Evolutionary conservation across 306 rosid genomes (phyloP).

Genomic region (Lablab purpureus): DNA sequence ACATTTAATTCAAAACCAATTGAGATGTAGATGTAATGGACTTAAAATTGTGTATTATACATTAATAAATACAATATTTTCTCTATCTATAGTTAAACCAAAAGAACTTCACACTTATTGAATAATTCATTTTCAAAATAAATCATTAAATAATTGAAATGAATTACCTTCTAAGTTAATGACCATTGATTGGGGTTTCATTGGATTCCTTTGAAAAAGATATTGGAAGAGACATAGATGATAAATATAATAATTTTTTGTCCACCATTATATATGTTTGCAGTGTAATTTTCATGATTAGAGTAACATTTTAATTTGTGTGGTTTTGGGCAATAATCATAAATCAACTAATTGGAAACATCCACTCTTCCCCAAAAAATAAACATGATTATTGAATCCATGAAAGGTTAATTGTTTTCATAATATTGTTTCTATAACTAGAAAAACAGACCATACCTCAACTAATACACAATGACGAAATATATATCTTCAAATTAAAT

Average conservation of each 20-base stretch:
- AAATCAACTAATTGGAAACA: too few species aligned
- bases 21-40: neutral
- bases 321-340: neutral
- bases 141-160: neutral
- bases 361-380: conserved; percentile 16
- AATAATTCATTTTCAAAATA: neutral
- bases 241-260: neutral
- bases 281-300: conserved; percentile 45
- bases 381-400: conserved; percentile 21
- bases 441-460: too few species aligned
- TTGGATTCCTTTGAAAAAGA: conserved; percentile 49
- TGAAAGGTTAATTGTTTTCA: neutral
- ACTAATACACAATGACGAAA: conserved; percentile 21
- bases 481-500: conserved; percentile 20
- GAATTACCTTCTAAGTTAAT: neutral
- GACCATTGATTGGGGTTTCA: conserved; percentile 25
- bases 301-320: conserved; percentile 24
- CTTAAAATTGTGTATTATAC: neutral
- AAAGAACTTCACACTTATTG: too few species aligned
- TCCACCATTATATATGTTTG: conserved; percentile 2
- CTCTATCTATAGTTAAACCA: neutral
- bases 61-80: neutral
- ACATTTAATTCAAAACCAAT: neutral
- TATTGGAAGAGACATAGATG: conserved; percentile 23
- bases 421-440: neutral